A percentile compares a stretch with the other conserved stretches of the same genome.
Evolutionary conservation across 768 basidiomycete genomes (phyloP).

Genomic region (Udeniomyces megalosporus): DNA sequence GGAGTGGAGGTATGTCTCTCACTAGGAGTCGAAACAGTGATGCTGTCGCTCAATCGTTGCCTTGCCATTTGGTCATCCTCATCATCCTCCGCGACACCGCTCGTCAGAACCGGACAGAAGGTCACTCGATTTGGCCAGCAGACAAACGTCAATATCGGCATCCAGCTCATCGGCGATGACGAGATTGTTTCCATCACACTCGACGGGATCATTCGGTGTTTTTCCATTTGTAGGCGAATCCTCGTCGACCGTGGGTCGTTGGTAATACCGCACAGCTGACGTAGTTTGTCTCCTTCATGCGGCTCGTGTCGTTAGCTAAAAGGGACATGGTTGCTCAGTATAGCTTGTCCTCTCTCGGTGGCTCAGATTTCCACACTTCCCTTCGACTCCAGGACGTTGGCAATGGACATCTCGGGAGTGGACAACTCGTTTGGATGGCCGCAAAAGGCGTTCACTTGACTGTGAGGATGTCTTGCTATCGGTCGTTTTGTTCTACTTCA

Average conservation of each 20-base stretch:
- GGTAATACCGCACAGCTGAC: not conserved
- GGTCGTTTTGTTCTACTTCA: no score
- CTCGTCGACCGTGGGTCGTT: no score
- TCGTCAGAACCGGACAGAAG: slow-evolving; percentile 54
- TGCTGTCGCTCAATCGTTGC: slow-evolving; percentile 51
- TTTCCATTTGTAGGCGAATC: slow-evolving; percentile 52
- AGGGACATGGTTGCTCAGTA: slow-evolving; percentile 87
- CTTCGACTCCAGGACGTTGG: slow-evolving; percentile 62
- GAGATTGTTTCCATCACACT: slow-evolving; percentile 80
- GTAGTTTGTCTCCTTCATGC: not conserved
- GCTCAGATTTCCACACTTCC: slow-evolving; percentile 47
- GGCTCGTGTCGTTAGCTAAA: slow-evolving; percentile 31
- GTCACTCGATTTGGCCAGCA: slow-evolving; percentile 83
- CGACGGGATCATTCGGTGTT: slow-evolving; percentile 76
- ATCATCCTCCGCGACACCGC: no score
- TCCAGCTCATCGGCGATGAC: slow-evolving; percentile 67
- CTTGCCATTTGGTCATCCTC: not conserved
- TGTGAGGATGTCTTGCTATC: slow-evolving; percentile 33
- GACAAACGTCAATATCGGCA: slow-evolving; percentile 78
- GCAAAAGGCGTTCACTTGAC: slow-evolving; percentile 83
- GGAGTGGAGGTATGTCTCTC: slow-evolving; percentile 18
- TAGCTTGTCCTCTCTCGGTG: slow-evolving; percentile 63
- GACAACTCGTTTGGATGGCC: slow-evolving; percentile 49
- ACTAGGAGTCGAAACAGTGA: not conserved
- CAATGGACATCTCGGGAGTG: slow-evolving; percentile 32